Base-by-base conservation (phyloP, 768 basidiomycete species). In the Leucosporidium yakuticum region DNA sequence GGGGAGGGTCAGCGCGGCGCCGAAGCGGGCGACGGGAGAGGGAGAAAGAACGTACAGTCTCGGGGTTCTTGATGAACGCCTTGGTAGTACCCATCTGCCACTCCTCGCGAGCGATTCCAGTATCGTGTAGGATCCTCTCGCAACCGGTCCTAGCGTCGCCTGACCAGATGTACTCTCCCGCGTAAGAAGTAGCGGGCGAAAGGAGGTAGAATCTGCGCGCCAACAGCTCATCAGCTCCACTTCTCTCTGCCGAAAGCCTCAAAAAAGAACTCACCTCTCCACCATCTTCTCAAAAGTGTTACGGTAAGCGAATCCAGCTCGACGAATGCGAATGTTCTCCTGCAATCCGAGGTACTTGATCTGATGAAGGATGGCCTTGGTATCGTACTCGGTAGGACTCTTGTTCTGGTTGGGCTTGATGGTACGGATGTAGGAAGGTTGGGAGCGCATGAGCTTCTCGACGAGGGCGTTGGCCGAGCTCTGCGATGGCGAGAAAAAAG, bases 51-150 rank as follows among this genome's bases (percentile, higher is more conserved):
- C 59, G 44, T 2, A 60, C 59, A 15, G 95, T 98, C 79, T 98
- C 96, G 0, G 96, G 96, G 76, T 94, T 97, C 83, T 98, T 98
- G 80, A 99, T 98, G 79, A 99, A 99, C 0, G 95, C 95, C 77
- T 99, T 98, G 2, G 94, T 96, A 5, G 88, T 86, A 62, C 96
- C 96, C 94, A 98, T 96, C 79, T 99, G 96, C 96, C 96, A 99
- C 78, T 99, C 95, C 60, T 98, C 95, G 74, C 86, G 88, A 9
- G 90, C 85, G 74, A 99, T 98, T 32, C 96, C 95, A 19, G 93
- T 95, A 76, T 98, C 96, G 70, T 85, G 89, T 61, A 99, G 81
- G 69, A 99, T 98, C 73, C 86, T 85, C 78, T 91, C 86, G 77
- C 96, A 99, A 20, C 91, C 96, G 6, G 91, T 89, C 77, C 88